Evolutionary conservation across 163 green algal genomes (phyloP), one percentile per base, ranked within the genome.

Genomic region (Coccomyxa subellipsoidea): DNA sequence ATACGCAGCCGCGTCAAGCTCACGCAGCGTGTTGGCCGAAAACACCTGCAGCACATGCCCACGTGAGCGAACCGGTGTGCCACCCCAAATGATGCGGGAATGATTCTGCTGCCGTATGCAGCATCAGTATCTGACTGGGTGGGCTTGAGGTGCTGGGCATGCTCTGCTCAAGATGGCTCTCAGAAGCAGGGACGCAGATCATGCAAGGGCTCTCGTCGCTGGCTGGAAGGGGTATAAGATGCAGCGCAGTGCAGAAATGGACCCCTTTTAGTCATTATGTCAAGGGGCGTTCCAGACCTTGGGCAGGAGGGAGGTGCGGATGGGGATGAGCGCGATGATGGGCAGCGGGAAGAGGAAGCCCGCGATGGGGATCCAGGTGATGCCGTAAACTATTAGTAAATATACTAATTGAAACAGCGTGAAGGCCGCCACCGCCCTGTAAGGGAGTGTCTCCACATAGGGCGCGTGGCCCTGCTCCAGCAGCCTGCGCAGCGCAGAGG

Each of bases 321-420:
- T 70, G 18, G 94, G 93, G 31, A 97, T 88, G n/a, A 98, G 87
- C 36, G 84, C 78, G 86, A 97, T 92, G 86, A 98, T 97, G 76
- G 89, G 89, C 27, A 98, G 37, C 0, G 94, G 94, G 75, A 98
- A 98, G 40, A 92, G 81, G 69, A 96, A 86, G 18, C 91, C 92
- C 15, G 77, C 89, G 32, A 90, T 83, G 76, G 87, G 80, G 71
- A 88, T 31, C 39, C 71, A 80, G 7, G 47, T 69, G 34, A 79
- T 38, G 47, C 39, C 69, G 32, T 92, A 96, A 0, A 94, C 89
- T 4, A 54, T 77, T 7, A 79, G 80, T 38, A 94, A 38, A 12
- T 85, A 83, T 4, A 86, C 32, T 9, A 90, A 37, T 77, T 96
- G 92, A 36, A 95, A 78, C 0, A 89, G 10, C 2, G 92, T 96